Percentiles rank a stretch among this genome's conserved stretches.
These are phyloP conservation scores for Penicillium robsamsonii DNA, from an alignment of 495 filamentous ascomycete species.

Conservation along the genomic window DNA sequence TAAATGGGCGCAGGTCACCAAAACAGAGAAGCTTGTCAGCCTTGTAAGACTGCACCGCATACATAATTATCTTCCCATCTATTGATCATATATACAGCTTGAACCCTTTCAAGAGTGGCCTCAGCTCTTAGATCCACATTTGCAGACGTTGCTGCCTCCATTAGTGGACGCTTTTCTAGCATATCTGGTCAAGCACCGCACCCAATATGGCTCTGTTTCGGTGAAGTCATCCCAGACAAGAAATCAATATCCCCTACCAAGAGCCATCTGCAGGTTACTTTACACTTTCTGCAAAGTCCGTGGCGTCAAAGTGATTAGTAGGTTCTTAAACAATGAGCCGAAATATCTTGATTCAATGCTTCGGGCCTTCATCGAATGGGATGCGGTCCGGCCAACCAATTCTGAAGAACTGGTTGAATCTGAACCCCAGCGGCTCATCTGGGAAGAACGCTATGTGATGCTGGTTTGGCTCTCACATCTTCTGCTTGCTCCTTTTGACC, in stretches of 20 bases:
- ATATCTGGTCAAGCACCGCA: slow-evolving; percentile 50
- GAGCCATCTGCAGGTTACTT: slow-evolving; percentile 72
- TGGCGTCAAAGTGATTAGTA: slow-evolving; percentile 84
- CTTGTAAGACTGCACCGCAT: slow-evolving; percentile 33
- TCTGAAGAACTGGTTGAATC: slow-evolving; percentile 14
- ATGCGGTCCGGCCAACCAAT: slow-evolving; percentile 14
- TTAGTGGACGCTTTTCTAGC: slow-evolving; percentile 73
- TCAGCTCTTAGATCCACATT: slow-evolving; percentile 88
- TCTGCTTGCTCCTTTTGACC: slow-evolving; percentile 87
- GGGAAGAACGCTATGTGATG: slow-evolving; percentile 87
- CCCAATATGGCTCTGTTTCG: slow-evolving; percentile 36
- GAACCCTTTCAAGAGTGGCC: slow-evolving; percentile 95
- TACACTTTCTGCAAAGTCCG: slow-evolving; percentile 94
- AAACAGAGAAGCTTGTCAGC: slow-evolving; percentile 42
- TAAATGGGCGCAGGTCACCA: slow-evolving; percentile 40
- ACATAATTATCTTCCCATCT: background rate
- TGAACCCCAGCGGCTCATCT: slow-evolving; percentile 48
- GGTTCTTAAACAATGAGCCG: slow-evolving; percentile 87
- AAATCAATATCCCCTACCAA: slow-evolving; percentile 55
- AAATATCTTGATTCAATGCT: slow-evolving; percentile 77
- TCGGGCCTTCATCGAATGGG: slow-evolving; percentile 58
- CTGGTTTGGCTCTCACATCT: slow-evolving; percentile 93
- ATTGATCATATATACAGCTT: slow-evolving; percentile 50
- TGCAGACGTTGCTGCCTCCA: slow-evolving; percentile 68
- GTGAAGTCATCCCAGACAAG: slow-evolving; percentile 30